Evolutionary conservation across 2,329 filamentous ascomycete species (phyloP).

Genomic region (Talaromyces albobiverticillius): DNA sequence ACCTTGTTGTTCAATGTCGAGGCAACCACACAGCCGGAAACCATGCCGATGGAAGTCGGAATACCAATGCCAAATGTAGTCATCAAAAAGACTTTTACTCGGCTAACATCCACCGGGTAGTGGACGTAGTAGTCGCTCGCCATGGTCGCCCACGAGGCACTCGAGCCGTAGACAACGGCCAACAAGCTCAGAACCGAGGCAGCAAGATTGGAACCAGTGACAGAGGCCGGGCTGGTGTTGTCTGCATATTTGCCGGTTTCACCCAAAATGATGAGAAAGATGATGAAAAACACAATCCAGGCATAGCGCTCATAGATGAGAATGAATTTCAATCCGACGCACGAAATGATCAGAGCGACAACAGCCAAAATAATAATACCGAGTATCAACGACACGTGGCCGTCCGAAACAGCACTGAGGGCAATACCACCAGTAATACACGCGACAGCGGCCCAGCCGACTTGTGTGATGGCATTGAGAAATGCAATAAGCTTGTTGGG

Average conservation of each 20-base stretch:
- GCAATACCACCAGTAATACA: constrained; percentile 33
- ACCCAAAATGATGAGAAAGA: constrained; percentile 50
- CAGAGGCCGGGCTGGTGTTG: constrained; percentile 31
- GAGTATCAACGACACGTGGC: constrained; percentile 23
- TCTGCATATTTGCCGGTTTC: constrained; percentile 45
- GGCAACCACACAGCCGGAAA: constrained; percentile 44
- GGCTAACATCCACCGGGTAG: constrained; percentile 46
- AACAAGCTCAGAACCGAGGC: constrained; percentile 44
- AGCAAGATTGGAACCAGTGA: constrained; percentile 36
- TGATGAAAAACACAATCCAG: constrained; percentile 29
- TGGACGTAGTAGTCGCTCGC: constrained; percentile 48
- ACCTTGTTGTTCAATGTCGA: constrained; percentile 42
- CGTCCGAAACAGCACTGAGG: constrained; percentile 31
- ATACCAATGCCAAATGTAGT: constrained; percentile 49
- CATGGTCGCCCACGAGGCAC: constrained; percentile 51
- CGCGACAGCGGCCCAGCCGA: constrained; percentile 28
- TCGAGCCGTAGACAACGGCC: constrained; percentile 48
- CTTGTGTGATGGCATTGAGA: constrained; percentile 33
- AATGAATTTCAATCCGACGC: constrained; percentile 27
- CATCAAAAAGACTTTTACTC: constrained; percentile 48
- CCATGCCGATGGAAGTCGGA: constrained; percentile 51
- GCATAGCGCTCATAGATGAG: constrained; percentile 30
- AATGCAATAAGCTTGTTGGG: constrained; percentile 50
- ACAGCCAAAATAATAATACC: constrained; percentile 30
- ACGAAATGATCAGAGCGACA: constrained; percentile 24